These are phyloP conservation scores for Phoma herbarum DNA, from an alignment of 2,329 filamentous ascomycete species.

Conservation along the genomic window DNA sequence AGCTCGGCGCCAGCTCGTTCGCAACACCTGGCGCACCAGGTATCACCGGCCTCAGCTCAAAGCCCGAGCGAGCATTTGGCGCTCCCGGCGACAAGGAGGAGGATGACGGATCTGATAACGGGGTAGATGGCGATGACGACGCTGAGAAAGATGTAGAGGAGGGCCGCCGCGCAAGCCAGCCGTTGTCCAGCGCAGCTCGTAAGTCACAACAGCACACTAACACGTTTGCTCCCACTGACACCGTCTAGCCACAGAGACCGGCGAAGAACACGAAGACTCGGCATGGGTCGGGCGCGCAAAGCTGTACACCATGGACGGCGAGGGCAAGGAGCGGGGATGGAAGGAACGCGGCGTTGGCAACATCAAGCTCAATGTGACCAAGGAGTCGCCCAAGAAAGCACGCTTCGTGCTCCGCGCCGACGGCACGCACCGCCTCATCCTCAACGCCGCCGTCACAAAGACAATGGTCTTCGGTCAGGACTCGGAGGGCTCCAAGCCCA, in stretches of 20 bases:
- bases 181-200: conserved; percentile 15
- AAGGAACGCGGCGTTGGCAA: conserved; percentile 87
- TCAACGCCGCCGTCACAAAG: conserved; percentile 84
- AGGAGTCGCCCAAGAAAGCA: conserved; percentile 57
- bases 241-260: conserved; percentile 73
- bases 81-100: conserved; percentile 65
- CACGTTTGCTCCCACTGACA: conserved; percentile 25
- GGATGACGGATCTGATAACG: conserved; percentile 63
- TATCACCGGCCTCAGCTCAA: conserved; percentile 62
- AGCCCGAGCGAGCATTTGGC: conserved; percentile 77
- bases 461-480: conserved; percentile 82
- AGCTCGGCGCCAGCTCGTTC: conserved; percentile 69
- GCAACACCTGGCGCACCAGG: conserved; percentile 65
- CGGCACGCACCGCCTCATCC: conserved; percentile 82
- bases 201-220: conserved; percentile 1
- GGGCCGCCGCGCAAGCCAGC: conserved; percentile 26
- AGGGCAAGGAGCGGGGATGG: conserved; percentile 70
- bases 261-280: conserved; percentile 83
- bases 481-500: conserved; percentile 67
- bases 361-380: conserved; percentile 75
- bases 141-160: conserved; percentile 45
- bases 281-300: conserved; percentile 81
- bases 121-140: conserved; percentile 59
- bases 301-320: conserved; percentile 78
- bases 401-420: conserved; percentile 92